phyloP scores from a whole-genome alignment of 2,329 filamentous ascomycete genomes.

The Nothomitra cinnamomea region DNA sequence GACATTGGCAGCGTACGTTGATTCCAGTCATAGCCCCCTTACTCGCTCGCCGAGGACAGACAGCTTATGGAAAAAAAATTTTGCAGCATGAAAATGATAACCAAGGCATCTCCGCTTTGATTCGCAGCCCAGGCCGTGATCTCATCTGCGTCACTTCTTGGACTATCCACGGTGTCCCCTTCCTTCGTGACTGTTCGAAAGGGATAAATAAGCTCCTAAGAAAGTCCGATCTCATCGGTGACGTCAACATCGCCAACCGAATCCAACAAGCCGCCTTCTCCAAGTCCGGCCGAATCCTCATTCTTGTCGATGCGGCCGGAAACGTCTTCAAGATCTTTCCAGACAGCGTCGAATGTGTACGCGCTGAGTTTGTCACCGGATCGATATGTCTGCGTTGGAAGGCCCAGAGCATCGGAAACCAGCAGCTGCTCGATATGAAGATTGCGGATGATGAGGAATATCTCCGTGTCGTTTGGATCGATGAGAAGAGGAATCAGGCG shows the following conservation, averaged over 20 bases:
- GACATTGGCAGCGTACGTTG: not conserved
- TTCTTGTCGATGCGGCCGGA: not conserved
- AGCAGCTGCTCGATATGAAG: constrained; percentile 2
- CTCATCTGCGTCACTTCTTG: not conserved
- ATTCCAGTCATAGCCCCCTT: not conserved
- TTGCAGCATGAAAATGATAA: not conserved
- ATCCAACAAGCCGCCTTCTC: not conserved
- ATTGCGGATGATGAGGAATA: not conserved
- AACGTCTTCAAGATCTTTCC: not conserved
- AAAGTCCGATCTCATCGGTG: not conserved
- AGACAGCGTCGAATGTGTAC: not conserved
- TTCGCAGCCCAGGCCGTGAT: not conserved
- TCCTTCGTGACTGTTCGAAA: not conserved
- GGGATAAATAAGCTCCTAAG: not conserved
- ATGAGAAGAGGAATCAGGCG: not conserved
- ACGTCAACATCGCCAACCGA: not conserved
- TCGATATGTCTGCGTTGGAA: not conserved
- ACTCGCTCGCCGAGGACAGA: not conserved
- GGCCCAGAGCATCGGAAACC: not conserved
- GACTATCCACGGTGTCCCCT: not conserved
- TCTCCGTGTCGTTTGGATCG: not conserved
- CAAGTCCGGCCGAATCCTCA: not conserved
- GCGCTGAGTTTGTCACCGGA: not conserved
- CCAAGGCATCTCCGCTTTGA: not conserved
- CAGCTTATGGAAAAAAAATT: not conserved